Evolutionary conservation across 2,329 filamentous ascomycete genomes (phyloP).

Genomic region (Dactylellina cionopaga): DNA sequence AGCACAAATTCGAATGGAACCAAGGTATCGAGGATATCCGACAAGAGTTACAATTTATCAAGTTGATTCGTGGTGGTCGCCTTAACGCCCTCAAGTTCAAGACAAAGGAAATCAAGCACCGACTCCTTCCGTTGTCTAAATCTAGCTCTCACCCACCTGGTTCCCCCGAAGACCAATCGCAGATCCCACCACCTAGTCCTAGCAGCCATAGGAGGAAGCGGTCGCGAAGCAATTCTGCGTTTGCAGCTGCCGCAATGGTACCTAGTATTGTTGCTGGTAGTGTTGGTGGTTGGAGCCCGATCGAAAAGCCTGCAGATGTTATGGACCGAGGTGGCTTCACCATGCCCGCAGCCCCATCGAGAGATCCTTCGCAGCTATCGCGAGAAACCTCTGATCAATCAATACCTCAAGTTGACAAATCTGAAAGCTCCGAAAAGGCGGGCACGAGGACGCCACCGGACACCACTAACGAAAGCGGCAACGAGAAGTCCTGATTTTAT

Average conservation of each 20-base stretch:
- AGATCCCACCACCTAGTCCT: slow-evolving; percentile 65
- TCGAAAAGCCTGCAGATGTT: slow-evolving; percentile 53
- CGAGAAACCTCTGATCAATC: slow-evolving; percentile 32
- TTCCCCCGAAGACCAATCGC: slow-evolving; percentile 70
- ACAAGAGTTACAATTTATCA: slow-evolving; percentile 82
- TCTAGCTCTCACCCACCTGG: slow-evolving; percentile 69
- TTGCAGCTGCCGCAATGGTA: slow-evolving; percentile 65
- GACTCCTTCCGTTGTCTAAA: slow-evolving; percentile 76
- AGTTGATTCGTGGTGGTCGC: slow-evolving; percentile 81
- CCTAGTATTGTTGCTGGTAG: slow-evolving; percentile 57
- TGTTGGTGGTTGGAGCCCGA: slow-evolving; percentile 57
- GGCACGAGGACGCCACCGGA: slow-evolving; percentile 43
- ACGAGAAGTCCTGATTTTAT: slow-evolving; percentile 20
- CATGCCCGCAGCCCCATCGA: slow-evolving; percentile 8
- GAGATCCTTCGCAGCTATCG: slow-evolving; percentile 41
- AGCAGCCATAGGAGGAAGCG: slow-evolving; percentile 72
- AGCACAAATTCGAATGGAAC: slow-evolving; percentile 72
- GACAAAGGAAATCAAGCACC: slow-evolving; percentile 68
- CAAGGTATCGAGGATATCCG: slow-evolving; percentile 77
- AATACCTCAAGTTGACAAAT: slow-evolving; percentile 18
- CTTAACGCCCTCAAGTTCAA: slow-evolving; percentile 80
- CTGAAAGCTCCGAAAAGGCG: background rate
- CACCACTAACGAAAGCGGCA: slow-evolving; percentile 13
- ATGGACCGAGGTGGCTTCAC: slow-evolving; percentile 23
- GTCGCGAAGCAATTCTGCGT: slow-evolving; percentile 70